Percentiles rank a stretch among this genome's conserved stretches.
Conservation (phyloP, 352 stramenopile genomes). For the Globisporangium abappressorium region DNA sequence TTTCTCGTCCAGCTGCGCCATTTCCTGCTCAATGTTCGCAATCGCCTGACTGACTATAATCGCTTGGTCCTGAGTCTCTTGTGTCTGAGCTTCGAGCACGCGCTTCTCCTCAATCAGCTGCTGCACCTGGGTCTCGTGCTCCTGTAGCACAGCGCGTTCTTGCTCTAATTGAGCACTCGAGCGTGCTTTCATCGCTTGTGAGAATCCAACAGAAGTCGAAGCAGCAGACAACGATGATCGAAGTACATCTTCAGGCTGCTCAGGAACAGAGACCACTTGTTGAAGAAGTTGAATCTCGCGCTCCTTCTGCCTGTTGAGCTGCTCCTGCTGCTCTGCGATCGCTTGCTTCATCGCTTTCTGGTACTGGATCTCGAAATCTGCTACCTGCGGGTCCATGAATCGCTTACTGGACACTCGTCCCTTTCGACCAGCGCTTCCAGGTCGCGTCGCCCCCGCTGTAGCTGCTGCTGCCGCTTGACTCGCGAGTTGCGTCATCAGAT, state of each 20-base stretch:
- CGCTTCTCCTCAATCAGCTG: conserved; percentile 49
- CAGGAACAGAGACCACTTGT: conserved; percentile 40
- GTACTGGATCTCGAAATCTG: conserved; percentile 66
- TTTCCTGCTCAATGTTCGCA: conserved; percentile 35
- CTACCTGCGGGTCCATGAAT: conserved; percentile 22
- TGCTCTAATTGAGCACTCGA: conserved; percentile 10
- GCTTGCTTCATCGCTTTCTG: conserved; percentile 51
- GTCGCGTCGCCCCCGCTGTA: conserved; percentile 7
- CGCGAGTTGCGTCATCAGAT: conserved; percentile 43
- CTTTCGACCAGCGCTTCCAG: neutral
- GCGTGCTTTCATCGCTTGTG: neutral
- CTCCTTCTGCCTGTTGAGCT: conserved; percentile 36
- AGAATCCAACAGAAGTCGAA: neutral
- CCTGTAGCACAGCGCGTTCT: conserved; percentile 24
- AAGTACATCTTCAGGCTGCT: conserved; percentile 8
- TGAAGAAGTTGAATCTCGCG: conserved; percentile 53
- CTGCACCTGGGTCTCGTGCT: conserved; percentile 33
- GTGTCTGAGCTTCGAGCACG: conserved; percentile 28
- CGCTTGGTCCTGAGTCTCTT: conserved; percentile 25
- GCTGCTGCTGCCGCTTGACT: conserved; percentile 44
- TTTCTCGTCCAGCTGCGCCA: conserved; percentile 33
- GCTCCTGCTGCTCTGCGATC: conserved; percentile 40
- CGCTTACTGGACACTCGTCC: conserved; percentile 2
- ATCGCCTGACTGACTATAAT: conserved; percentile 30
- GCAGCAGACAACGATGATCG: neutral